Base-by-base conservation (phyloP, 352 stramenopile genomes). In the Phytopythium kandeliae region DNA sequence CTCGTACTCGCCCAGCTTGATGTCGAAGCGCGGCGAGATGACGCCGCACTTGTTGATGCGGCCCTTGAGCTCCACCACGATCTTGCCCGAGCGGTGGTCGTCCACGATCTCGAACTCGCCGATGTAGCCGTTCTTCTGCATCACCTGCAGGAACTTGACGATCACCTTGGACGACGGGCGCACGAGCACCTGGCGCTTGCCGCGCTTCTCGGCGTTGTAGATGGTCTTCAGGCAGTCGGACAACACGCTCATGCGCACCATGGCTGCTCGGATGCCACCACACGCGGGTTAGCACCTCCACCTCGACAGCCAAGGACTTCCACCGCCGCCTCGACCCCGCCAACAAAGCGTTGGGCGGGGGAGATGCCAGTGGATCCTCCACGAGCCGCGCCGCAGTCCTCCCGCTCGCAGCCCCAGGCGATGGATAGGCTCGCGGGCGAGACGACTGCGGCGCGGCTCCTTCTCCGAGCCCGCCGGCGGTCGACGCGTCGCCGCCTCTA, bases 121-220 rank as follows among this genome's bases (percentile, higher is more conserved):
- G 79, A 99, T 99, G 95, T 99, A 99, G 69, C 97, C 46, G 80
- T 99, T 97, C 83, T 99, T 98, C 90, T 99, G 97, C 97, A 99
- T 99, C 48, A 96, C 89, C 83, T 98, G 95, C 67, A 99, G 90
- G 80, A 99, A 99, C 90, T 99, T 99, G 77, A 99, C 86, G 65
- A 99, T 97, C 50, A 99, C 97, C 94, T 99, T 99, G 55, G 95
- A 99, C 60, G 86, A 98, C 60, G 97, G 97, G 54, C 97, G 92
- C 74, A 99, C 97, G 21, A 99, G 78, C 44, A 99, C 97, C 82
- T 99, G 97, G 65, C 97, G 83, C 78, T 99, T 99, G 71, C 97
- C 97, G 67, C 97, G 95, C 93, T 99, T 99, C 83, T 99, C 97
- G 55, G 97, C 97, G 82, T 99, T 99, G 82, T 97, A 98, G 64